Conservation (phyloP, 495 filamentous ascomycete genomes). For the Clavariopsis aquatica region DNA sequence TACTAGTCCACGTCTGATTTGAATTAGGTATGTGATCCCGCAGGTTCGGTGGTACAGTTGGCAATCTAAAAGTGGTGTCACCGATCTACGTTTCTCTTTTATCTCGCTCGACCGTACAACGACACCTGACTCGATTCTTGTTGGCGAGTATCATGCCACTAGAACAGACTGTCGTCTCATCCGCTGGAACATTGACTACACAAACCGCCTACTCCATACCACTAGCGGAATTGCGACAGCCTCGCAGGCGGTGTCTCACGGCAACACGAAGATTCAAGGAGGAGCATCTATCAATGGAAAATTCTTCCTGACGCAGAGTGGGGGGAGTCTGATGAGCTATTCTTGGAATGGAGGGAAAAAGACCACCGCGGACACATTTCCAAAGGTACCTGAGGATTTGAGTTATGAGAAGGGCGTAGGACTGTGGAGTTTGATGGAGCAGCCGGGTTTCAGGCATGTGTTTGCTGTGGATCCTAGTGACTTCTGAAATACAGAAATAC, state of each 20-base stretch:
- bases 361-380: slow-evolving; percentile 4
- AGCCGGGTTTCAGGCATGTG: slow-evolving; percentile 21
- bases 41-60: slow-evolving; percentile 24
- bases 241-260: slow-evolving; percentile 25
- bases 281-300: slow-evolving; percentile 30
- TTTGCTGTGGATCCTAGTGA: slow-evolving; percentile 26
- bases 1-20: background rate
- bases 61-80: slow-evolving; percentile 11
- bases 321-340: slow-evolving; percentile 22
- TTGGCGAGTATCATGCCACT: slow-evolving; percentile 35
- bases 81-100: slow-evolving; percentile 34
- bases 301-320: slow-evolving; percentile 35
- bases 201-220: slow-evolving; percentile 25
- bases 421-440: slow-evolving; percentile 32
- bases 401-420: slow-evolving; percentile 35
- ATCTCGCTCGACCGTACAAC: slow-evolving; percentile 36
- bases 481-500: too few relatives aligned
- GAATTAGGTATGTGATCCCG: slow-evolving; percentile 19
- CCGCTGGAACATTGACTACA: slow-evolving; percentile 36
- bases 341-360: slow-evolving; percentile 21
- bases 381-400: slow-evolving; percentile 33
- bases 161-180: slow-evolving; percentile 27
- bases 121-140: slow-evolving; percentile 31
- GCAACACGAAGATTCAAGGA: slow-evolving; percentile 31
- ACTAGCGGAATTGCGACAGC: slow-evolving; percentile 22